These are phyloP conservation scores for Cyclanthera cordifolia DNA, from an alignment of 306 rosid genomes.

Conservation along the genomic window DNA sequence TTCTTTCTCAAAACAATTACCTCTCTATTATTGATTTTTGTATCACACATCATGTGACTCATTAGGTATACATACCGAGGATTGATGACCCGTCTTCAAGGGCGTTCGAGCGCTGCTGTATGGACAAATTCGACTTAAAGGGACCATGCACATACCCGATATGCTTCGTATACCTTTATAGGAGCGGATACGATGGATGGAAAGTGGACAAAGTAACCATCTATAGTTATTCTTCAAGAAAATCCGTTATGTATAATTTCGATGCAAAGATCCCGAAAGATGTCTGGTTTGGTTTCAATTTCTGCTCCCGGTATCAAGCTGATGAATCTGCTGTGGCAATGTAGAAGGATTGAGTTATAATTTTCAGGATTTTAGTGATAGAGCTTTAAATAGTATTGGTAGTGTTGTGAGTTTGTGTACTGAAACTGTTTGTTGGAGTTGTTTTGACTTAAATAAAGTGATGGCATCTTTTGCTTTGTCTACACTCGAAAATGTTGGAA, in stretches of 20 bases:
- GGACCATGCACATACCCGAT: constrained; percentile 65
- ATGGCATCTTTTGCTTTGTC: not conserved
- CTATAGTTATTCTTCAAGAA: constrained; percentile 20
- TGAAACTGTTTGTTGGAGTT: not conserved
- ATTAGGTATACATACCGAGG: constrained; percentile 60
- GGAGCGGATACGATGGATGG: constrained; percentile 83
- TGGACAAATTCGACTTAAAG: constrained; percentile 48
- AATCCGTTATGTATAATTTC: constrained; percentile 41
- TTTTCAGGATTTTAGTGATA: not conserved
- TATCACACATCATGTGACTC: not conserved
- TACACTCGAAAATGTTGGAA: not conserved
- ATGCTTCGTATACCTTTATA: constrained; percentile 57
- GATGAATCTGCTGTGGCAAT: constrained; percentile 19
- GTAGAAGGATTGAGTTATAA: constrained; percentile 9
- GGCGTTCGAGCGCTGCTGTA: constrained; percentile 72
- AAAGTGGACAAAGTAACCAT: constrained; percentile 49
- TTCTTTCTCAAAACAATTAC: not conserved
- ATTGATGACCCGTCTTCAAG: constrained; percentile 45
- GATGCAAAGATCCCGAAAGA: constrained; percentile 38
- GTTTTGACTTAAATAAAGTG: not conserved
- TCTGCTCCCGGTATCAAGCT: constrained; percentile 24
- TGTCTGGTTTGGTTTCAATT: constrained; percentile 68
- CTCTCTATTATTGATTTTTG: not conserved
- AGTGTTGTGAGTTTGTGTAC: not conserved
- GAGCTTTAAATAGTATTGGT: not conserved